phyloP scores from a whole-genome alignment of 441 rosid genomes.

The Geranium incanum region DNA sequence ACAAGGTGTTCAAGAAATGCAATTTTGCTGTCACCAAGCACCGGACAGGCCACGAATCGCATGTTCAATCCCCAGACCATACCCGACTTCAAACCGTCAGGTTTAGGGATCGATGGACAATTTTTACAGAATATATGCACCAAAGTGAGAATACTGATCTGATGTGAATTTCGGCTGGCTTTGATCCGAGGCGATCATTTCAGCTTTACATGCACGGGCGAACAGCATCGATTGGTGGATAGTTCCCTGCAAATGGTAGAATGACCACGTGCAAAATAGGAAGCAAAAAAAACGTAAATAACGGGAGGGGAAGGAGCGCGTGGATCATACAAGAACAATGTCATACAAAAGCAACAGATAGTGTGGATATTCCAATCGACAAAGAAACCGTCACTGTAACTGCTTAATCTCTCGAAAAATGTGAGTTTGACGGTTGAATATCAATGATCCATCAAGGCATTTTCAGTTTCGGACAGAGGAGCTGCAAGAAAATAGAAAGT shows the following conservation, averaged over 20 bases:
- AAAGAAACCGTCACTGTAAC: slow-evolving; percentile 24
- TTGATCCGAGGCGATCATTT: background rate
- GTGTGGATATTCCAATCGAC: slow-evolving; percentile 28
- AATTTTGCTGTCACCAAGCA: background rate
- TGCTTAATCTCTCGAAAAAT: slow-evolving; percentile 17
- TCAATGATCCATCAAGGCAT: slow-evolving; percentile 90
- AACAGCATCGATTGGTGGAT: slow-evolving; percentile 7
- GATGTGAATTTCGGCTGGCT: background rate
- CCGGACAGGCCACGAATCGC: slow-evolving; percentile 12
- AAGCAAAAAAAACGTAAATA: slow-evolving; percentile 1
- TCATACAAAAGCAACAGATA: slow-evolving; percentile 24
- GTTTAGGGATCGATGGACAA: background rate
- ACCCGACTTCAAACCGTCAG: slow-evolving; percentile 10
- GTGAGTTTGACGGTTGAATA: slow-evolving; percentile 15
- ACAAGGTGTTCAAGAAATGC: slow-evolving; percentile 5
- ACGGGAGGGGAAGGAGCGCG: slow-evolving; percentile 16
- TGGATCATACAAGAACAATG: slow-evolving; percentile 20
- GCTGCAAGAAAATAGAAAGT: slow-evolving; percentile 46
- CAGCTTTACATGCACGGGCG: slow-evolving; percentile 12
- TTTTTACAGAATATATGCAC: background rate
- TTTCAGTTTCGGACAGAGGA: slow-evolving; percentile 89
- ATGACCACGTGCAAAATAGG: slow-evolving; percentile 16
- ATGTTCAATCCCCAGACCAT: slow-evolving; percentile 1
- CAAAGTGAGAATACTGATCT: background rate
- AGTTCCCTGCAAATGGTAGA: slow-evolving; percentile 15